Conservation (phyloP, 1,284 basidiomycete genomes). For the Cystobasidium sp. region DNA sequence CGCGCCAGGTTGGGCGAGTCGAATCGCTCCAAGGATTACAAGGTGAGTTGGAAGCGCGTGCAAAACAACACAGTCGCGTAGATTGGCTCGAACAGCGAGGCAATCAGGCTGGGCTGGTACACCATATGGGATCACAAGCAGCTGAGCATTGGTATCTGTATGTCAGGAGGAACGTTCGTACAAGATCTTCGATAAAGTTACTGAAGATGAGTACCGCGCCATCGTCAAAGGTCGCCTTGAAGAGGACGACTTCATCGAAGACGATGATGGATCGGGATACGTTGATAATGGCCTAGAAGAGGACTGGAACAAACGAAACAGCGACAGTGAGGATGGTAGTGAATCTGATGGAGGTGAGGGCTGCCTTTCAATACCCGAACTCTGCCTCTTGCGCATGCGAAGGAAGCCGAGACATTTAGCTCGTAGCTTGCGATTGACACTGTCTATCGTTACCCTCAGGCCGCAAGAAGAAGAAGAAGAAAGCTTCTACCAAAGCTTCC, state of each 20-base stretch:
- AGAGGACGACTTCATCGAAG: constrained; percentile 90
- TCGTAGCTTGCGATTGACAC: not conserved
- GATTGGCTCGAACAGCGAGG: constrained; percentile 20
- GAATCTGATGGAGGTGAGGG: constrained; percentile 57
- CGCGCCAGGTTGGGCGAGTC: constrained; percentile 58
- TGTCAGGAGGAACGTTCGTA: constrained; percentile 65
- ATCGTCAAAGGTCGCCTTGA: constrained; percentile 86
- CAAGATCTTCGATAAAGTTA: constrained; percentile 87
- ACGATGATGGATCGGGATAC: constrained; percentile 91
- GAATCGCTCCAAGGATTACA: constrained; percentile 59
- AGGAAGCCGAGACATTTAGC: no score
- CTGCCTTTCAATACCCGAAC: not conserved
- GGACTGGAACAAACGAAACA: constrained; percentile 62
- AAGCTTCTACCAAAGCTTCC: constrained; percentile 40
- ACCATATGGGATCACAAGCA: not conserved
- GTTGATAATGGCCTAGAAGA: constrained; percentile 96
- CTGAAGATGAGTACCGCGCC: constrained; percentile 84
- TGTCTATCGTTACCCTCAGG: constrained; percentile 17
- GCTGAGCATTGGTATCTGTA: not conserved
- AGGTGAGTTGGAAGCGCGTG: constrained; percentile 54
- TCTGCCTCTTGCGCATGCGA: no score
- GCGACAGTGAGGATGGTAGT: constrained; percentile 59
- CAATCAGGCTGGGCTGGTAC: constrained; percentile 29
- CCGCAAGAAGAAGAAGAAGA: constrained; percentile 47
- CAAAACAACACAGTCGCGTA: constrained; percentile 20